Base-by-base conservation (phyloP, 495 filamentous ascomycete species). In the Opeltia flavorubescens region DNA sequence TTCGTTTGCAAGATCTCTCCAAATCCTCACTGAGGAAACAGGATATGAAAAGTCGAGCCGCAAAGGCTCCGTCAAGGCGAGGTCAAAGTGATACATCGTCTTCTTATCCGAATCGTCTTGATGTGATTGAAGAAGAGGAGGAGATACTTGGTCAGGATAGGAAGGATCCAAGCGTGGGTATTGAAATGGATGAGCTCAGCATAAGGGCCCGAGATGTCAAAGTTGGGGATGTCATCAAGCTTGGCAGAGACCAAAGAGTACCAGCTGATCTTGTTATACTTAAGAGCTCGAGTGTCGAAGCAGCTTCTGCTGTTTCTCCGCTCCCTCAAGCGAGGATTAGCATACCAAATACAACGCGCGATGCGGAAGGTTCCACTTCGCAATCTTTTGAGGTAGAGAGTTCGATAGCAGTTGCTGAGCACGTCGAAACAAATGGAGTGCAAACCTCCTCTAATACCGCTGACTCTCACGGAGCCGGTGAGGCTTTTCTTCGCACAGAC, bases 401-500 rank as follows among this genome's bases (percentile, higher is more conserved):
- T n/a, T n/a, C n/a, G n/a, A n/a, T n/a, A n/a, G n/a, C n/a, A n/a
- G n/a, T n/a, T n/a, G n/a, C n/a, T n/a, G n/a, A n/a, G n/a, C n/a
- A n/a, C n/a, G n/a, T n/a, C n/a, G n/a, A n/a, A n/a, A n/a, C n/a
- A n/a, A n/a, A n/a, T n/a, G n/a, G n/a, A n/a, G 17, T 11, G 21
- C 21, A 47, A 30, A 39, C 18, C 20, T n/a, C 27, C 24, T 18
- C 38, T 33, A 45, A 55, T 12, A 26, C 36, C 17, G 34, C 53
- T 3, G n/a, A 55, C n/a, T 31, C 47, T 7, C 55, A 61, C 27
- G 59, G 70, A 18, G 69, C 75, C 17, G 87, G 87, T 28, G 93
- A 99, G 57, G 85, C 93, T 1, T 99, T 99, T 52, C 95, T 99
- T 51, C 76, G 89, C 34, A 99, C 93, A 2, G 93, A 99, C 61